Conservation (phyloP, 176 grass and related monocot species). For the Phragmites australis region DNA sequence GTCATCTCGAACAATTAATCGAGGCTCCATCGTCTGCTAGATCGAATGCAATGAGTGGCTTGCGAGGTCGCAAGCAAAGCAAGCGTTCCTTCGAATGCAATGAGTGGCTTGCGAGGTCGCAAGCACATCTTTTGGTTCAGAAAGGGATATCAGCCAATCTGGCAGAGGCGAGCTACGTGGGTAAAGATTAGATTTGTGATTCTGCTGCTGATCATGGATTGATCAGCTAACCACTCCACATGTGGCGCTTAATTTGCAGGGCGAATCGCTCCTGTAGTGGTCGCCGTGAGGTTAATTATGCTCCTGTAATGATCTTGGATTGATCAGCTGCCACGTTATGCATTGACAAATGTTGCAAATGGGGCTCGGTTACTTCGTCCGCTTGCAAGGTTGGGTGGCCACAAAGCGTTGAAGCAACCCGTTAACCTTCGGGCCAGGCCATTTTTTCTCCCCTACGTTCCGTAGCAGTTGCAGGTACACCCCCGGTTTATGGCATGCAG, state of each 20-base stretch:
- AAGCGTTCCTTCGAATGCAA: background rate
- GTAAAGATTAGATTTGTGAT: background rate
- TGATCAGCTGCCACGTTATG: background rate
- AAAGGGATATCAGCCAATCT: background rate
- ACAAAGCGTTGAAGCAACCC: background rate
- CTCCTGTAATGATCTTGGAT: background rate
- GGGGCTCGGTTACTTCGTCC: slow-evolving; percentile 3
- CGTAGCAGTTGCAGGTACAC: slow-evolving; percentile 34
- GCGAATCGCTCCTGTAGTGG: background rate
- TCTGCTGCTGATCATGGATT: background rate
- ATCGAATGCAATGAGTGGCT: background rate
- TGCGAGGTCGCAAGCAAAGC: background rate
- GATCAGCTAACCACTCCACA: background rate
- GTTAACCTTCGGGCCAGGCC: background rate
- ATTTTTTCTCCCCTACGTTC: background rate
- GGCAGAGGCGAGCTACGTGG: background rate
- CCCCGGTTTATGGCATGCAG: background rate
- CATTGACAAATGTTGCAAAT: slow-evolving; percentile 21
- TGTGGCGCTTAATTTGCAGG: background rate
- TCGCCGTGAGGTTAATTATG: slow-evolving; percentile 7
- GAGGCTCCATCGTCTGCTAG: background rate
- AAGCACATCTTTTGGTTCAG: background rate
- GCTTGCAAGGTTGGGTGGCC: slow-evolving; percentile 23
- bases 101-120: background rate
- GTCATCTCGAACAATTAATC: background rate